phyloP scores from a whole-genome alignment of 1,139 yeast species.

The Saccharomyces hybrid region DNA sequence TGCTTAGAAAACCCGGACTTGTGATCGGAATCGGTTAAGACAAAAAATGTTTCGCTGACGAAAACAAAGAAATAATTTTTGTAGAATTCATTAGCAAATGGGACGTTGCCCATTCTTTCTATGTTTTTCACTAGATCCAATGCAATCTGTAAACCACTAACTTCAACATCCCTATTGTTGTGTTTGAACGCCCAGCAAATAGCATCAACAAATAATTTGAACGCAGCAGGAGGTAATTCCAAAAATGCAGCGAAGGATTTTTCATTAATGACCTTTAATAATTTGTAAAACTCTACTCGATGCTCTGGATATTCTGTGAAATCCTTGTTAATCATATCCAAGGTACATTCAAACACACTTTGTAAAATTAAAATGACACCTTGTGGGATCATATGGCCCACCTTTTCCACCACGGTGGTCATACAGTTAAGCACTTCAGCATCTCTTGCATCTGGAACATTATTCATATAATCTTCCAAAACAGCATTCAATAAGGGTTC shows the following conservation, averaged over 20 bases:
- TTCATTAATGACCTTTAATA: constrained; percentile 77
- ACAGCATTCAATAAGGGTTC: constrained; percentile 82
- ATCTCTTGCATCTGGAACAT: constrained; percentile 95
- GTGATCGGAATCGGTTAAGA: constrained; percentile 94
- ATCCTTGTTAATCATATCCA: constrained; percentile 91
- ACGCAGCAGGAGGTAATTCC: constrained; percentile 86
- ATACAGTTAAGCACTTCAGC: constrained; percentile 95
- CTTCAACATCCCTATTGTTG: constrained; percentile 92
- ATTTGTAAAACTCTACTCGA: constrained; percentile 89
- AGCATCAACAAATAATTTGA: constrained; percentile 85
- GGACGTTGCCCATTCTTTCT: constrained; percentile 66
- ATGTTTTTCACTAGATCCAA: constrained; percentile 77
- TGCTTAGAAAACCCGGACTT: constrained; percentile 92
- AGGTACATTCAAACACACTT: constrained; percentile 88
- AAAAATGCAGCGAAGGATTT: constrained; percentile 81
- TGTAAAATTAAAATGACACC: constrained; percentile 84
- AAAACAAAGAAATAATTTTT: constrained; percentile 84
- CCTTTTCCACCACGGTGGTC: constrained; percentile 80
- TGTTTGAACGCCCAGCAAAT: constrained; percentile 98
- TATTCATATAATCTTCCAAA: constrained; percentile 78
- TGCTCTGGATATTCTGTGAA: constrained; percentile 97
- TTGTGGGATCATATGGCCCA: constrained; percentile 83
- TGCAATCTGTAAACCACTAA: constrained; percentile 75
- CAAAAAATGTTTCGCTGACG: constrained; percentile 85
- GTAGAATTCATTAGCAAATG: constrained; percentile 81